Conservation (phyloP, 1,139 yeast species). For the Candida tetrigidarum region DNA sequence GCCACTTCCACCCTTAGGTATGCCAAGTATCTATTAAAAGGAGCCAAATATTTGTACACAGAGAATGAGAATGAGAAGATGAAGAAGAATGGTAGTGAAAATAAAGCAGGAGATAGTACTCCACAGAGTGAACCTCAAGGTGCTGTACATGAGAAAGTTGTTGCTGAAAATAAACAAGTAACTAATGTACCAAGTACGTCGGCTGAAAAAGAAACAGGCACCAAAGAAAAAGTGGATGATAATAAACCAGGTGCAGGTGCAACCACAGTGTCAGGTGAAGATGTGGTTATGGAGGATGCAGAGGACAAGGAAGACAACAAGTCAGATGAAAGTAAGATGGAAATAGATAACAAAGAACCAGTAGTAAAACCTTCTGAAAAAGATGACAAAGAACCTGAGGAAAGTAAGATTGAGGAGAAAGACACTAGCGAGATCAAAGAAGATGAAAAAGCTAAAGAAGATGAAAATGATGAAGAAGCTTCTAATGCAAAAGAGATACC, state of each 20-base stretch:
- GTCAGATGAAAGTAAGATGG: neutral
- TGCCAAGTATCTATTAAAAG: slow-evolving; percentile 27
- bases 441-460: slow-evolving; percentile 9
- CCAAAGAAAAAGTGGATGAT: neutral
- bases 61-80: no score
- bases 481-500: slow-evolving; percentile 8
- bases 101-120: neutral
- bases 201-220: slow-evolving; percentile 5
- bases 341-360: neutral
- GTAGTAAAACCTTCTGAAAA: neutral
- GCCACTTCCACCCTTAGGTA: slow-evolving; percentile 30
- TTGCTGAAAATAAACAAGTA: slow-evolving; percentile 4
- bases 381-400: neutral
- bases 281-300: slow-evolving; percentile 3
- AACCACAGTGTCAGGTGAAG: neutral
- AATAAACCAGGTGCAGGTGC: no score
- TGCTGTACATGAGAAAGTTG: neutral
- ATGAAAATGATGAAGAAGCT: slow-evolving; percentile 3
- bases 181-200: neutral
- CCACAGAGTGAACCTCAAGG: neutral
- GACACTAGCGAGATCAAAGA: slow-evolving; percentile 8
- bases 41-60: slow-evolving; percentile 33
- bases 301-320: slow-evolving; percentile 1
- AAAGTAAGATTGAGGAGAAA: neutral
- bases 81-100: slow-evolving; percentile 4